Percentiles rank a stretch among this genome's conserved stretches.
Evolutionary conservation across 2,329 filamentous ascomycete species (phyloP).

Genomic region (Phoma sp.): DNA sequence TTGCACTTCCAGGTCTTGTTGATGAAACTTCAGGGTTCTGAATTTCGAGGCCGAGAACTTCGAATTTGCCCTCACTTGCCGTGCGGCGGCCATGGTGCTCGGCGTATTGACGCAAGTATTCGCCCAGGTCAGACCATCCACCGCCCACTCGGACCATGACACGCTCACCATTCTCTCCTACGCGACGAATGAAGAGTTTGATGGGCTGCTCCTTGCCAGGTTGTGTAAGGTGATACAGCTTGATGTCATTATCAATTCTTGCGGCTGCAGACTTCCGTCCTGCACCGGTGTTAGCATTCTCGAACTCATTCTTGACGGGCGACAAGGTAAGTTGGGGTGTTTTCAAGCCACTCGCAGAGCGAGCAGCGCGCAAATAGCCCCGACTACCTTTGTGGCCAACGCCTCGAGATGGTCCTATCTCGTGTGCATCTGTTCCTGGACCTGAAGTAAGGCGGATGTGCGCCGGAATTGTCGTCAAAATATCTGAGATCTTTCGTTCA

Average conservation of each 20-base stretch:
- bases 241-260: conserved; percentile 68
- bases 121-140: conserved; percentile 96
- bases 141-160: conserved; percentile 98
- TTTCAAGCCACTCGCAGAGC: conserved; percentile 41
- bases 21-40: conserved; percentile 35
- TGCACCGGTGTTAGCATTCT: conserved; percentile 31
- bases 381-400: conserved; percentile 38
- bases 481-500: conserved; percentile 79
- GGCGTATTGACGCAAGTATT: conserved; percentile 93
- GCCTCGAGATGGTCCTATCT: conserved; percentile 37
- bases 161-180: conserved; percentile 87
- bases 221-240: conserved; percentile 88
- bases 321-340: conserved; percentile 48
- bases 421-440: conserved; percentile 37
- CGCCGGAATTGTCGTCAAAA: conserved; percentile 78
- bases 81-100: conserved; percentile 83
- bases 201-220: conserved; percentile 85
- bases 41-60: conserved; percentile 59
- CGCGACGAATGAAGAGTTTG: conserved; percentile 91
- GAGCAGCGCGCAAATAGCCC: conserved; percentile 41
- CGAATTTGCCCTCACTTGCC: conserved; percentile 61
- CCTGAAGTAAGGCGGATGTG: conserved; percentile 72
- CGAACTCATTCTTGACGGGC: conserved; percentile 44
- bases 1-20: conserved; percentile 36
- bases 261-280: conserved; percentile 39